A percentile compares a stretch with the other conserved stretches of the same genome.
These are phyloP conservation scores for Tylopilus subfusipes DNA, from an alignment of 768 basidiomycete species.

Conservation along the genomic window DNA sequence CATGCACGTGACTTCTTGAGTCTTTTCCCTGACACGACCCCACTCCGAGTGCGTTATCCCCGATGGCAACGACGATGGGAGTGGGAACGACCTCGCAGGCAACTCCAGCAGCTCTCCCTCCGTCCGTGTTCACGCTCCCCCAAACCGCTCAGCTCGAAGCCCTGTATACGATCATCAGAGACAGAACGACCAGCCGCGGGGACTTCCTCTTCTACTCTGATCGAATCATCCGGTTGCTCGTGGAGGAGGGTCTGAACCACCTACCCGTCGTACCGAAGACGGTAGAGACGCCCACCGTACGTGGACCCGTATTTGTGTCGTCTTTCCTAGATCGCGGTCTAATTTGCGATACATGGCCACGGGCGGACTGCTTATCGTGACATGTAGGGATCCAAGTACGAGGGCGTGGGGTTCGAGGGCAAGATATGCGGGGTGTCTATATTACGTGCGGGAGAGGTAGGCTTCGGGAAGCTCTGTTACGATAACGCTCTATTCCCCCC, in stretches of 20 bases:
- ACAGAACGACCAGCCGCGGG: slow-evolving; percentile 81
- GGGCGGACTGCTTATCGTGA: background rate
- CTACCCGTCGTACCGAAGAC: slow-evolving; percentile 72
- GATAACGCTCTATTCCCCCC: background rate
- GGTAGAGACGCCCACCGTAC: slow-evolving; percentile 79
- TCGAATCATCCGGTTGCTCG: slow-evolving; percentile 80
- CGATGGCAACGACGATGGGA: slow-evolving; percentile 20
- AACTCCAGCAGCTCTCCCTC: slow-evolving; percentile 48
- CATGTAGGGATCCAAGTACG: slow-evolving; percentile 69
- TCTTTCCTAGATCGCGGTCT: background rate
- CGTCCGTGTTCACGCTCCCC: slow-evolving; percentile 84
- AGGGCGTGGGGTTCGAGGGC: slow-evolving; percentile 93
- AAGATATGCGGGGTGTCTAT: slow-evolving; percentile 97
- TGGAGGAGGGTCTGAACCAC: slow-evolving; percentile 87
- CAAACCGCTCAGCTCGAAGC: slow-evolving; percentile 94
- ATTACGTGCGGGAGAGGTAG: slow-evolving; percentile 86
- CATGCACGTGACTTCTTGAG: background rate
- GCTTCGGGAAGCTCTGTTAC: slow-evolving; percentile 8
- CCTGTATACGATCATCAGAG: slow-evolving; percentile 90
- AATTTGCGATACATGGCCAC: background rate
- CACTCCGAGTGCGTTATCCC: background rate
- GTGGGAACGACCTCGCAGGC: slow-evolving; percentile 30
- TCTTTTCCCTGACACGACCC: background rate
- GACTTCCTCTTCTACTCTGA: slow-evolving; percentile 97
- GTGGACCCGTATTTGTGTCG: slow-evolving; percentile 20